Evolutionary conservation across 73 alveolate species (phyloP).

Genomic region (Paramecium pentaurelia): DNA sequence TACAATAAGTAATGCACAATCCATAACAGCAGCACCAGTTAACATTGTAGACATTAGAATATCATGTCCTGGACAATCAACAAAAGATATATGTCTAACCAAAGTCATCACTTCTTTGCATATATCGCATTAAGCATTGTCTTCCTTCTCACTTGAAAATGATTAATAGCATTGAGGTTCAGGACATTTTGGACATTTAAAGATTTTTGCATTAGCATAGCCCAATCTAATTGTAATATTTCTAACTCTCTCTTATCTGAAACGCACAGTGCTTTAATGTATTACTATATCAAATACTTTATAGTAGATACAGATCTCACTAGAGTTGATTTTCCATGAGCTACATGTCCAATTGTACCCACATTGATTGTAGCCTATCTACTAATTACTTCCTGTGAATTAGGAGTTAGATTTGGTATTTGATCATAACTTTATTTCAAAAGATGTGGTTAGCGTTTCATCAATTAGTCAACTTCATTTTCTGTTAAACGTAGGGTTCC

Average conservation of each 20-base stretch:
- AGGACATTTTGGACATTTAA: constrained; percentile 95
- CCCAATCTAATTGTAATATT: constrained; percentile 99
- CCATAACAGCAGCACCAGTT: constrained; percentile 99
- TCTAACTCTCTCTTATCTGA: constrained; percentile 87
- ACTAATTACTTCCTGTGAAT: constrained; percentile 56
- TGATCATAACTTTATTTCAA: constrained; percentile 48
- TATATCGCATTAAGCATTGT: constrained; percentile 77
- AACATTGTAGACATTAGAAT: constrained; percentile 99
- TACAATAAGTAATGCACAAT: constrained; percentile 91
- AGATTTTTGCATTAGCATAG: constrained; percentile 98
- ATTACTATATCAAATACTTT: constrained; percentile 8
- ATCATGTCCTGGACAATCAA: constrained; percentile 98
- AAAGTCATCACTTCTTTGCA: constrained; percentile 80
- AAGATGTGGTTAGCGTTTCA: constrained; percentile 47
- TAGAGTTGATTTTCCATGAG: constrained; percentile 99
- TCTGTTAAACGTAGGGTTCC: constrained; percentile 36
- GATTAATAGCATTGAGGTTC: constrained; percentile 94
- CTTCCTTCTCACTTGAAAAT: constrained; percentile 74
- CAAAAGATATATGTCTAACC: constrained; percentile 98
- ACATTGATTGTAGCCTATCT: constrained; percentile 61
- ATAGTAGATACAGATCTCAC: constrained; percentile 79
- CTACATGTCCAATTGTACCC: constrained; percentile 99
- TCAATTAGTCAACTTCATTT: constrained; percentile 48
- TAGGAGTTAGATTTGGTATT: constrained; percentile 50
- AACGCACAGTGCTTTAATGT: constrained; percentile 72